Base-by-base conservation (phyloP, 192 early-diverging fungal species). In the Fimicolochytrium jonesii region DNA sequence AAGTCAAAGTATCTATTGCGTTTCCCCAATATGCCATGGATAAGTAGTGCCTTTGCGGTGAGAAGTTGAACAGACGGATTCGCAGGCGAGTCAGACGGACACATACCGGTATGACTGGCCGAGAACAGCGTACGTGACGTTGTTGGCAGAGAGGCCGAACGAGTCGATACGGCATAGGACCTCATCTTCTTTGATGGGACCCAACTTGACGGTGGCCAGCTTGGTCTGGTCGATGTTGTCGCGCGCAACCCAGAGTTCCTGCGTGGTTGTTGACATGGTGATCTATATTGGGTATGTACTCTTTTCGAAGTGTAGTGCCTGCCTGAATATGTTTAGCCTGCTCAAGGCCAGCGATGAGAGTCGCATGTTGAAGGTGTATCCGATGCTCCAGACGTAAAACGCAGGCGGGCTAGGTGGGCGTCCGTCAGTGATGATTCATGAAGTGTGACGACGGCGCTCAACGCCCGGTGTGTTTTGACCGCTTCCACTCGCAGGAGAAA, bases 101-200 rank as follows among this genome's bases (percentile, higher is more conserved):
- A 53, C 29, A 17, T 70, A 73, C 43, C 56, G 48, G 45, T 56
- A 70, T 18, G n/a, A 31, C 17, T 60, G 42, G 3, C 69, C 75
- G 7, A 77, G 45, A 3, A 44, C 61, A 2, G 69, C 62, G 51
- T 74, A 77, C 2, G 75, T 77, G 50, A 69, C 51, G 45, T 77
- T 77, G 52, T 77, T 77, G 25, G 75, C 68, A 26, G 64, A 66
- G 13, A 77, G 10, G 15, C 56, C 71, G 31, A 77, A 77, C 15
- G 30, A 22, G 20, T 70, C 71, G 34, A 77, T 63, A 32, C 59
- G 48, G 6, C 77, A 59, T 4, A 68, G 55, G 43, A 74, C 42
- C 10, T 69, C 37, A 22, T 67, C 44, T 6, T 61, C 47, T 13
- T 58, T 42, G 37, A 55, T 37, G 35, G 53, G 53, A 3, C 33